Evolutionary conservation across 2,329 filamentous ascomycete species (phyloP).

Genomic region (Geosmithia flava): DNA sequence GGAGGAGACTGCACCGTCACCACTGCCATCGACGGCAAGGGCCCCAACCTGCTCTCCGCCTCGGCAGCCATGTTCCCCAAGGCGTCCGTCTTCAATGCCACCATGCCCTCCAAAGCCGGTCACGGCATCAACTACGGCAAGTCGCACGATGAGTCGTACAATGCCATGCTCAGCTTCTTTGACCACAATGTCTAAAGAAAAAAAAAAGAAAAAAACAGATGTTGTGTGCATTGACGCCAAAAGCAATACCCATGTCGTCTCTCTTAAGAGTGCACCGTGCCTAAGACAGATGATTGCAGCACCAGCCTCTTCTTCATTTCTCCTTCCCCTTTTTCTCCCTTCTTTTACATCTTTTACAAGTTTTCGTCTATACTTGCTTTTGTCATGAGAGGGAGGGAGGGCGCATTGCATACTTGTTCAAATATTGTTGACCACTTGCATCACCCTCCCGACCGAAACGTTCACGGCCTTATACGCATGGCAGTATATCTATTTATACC

Average conservation of each 20-base stretch:
- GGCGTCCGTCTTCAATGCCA: constrained; percentile 34
- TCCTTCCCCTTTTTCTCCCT: not conserved
- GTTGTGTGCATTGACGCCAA: not conserved
- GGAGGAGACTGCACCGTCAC: constrained; percentile 45
- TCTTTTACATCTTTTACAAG: not conserved
- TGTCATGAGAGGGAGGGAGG: not conserved
- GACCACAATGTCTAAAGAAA: constrained; percentile 4
- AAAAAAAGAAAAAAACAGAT: not conserved
- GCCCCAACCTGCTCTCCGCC: constrained; percentile 26
- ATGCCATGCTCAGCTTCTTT: constrained; percentile 24
- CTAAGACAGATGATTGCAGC: too few species aligned
- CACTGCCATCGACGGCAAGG: constrained; percentile 18
- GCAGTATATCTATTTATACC: not conserved
- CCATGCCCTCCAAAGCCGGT: constrained; percentile 37
- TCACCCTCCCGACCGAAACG: not conserved
- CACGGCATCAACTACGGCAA: constrained; percentile 38
- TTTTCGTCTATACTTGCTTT: not conserved
- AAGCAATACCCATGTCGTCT: too few species aligned
- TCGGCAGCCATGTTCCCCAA: constrained; percentile 28
- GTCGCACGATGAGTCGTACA: constrained; percentile 17
- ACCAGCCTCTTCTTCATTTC: not conserved
- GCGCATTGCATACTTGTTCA: too few species aligned
- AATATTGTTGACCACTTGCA: too few species aligned
- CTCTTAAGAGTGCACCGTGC: too few species aligned
- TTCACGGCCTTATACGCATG: not conserved